Evolutionary conservation across 2,329 filamentous ascomycete species (phyloP), one percentile per base, ranked within the genome.

Genomic region (Tothia fuscella): DNA sequence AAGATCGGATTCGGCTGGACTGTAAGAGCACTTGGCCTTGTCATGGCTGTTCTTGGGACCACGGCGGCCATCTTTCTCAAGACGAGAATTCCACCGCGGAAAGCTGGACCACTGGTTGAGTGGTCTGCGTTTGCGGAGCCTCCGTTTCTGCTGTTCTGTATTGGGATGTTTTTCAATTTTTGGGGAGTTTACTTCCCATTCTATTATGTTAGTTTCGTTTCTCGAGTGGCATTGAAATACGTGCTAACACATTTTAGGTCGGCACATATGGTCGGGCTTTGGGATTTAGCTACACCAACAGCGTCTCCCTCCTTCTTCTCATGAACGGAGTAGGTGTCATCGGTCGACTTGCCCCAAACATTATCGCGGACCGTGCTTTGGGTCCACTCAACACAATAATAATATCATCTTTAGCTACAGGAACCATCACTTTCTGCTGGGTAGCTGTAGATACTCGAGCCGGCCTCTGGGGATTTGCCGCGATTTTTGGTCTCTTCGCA

Each of bases 361-460:
- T 68, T 47, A 48, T 78, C 2, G 76, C 77, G 3, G 76, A 82
- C 51, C 56, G 56, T 25, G 67, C 57, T 45, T 56, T 66, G 13
- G 80, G 80, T 0, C 65, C 72, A 0, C 55, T 84, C 46, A 84
- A 79, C 52, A 59, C 77, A 26, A 65, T 80, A 45, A 65, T 76
- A 19, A 67, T 78, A 0, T 61, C 63, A 32, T 57, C 64, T 12
- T 44, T 67, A 7, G 46, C 58, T 4, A 65, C 67, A 1, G 56
- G 58, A 2, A 40, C 67, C 3, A 51, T 69, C 14, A 50, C 65
- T 1, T 72, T 73, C 45, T 63, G 61, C 49, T 84, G 79, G 78
- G 69, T 72, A n/a, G 70, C 65, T 2, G 72, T 84, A 4, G 47
- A 54, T 1, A 59, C 59, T 12, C 55, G 67, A 0, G 37, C 59